Conservation (phyloP, 768 basidiomycete genomes). For the Tylopilus felleus region DNA sequence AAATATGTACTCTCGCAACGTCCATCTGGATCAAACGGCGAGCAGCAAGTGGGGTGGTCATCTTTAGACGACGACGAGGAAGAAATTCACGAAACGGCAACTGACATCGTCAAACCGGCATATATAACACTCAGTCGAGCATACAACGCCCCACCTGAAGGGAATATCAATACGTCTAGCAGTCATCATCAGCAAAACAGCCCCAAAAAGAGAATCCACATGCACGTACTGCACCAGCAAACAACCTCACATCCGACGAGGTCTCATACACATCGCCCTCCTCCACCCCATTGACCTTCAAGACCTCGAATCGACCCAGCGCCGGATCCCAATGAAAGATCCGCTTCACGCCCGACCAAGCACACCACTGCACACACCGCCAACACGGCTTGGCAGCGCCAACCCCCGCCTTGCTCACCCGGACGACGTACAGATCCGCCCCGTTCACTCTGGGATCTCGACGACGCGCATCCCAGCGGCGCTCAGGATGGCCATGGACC, state of each 20-base stretch:
- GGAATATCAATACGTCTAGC: neutral
- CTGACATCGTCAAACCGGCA: neutral
- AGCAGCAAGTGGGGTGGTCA: conserved; percentile 5
- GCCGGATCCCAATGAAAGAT: conserved; percentile 1
- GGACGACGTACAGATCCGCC: conserved; percentile 1
- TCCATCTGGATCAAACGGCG: conserved; percentile 5
- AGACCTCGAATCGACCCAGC: neutral
- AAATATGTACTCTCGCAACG: conserved; percentile 3
- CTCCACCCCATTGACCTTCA: conserved; percentile 1
- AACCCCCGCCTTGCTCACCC: neutral
- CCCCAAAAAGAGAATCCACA: neutral
- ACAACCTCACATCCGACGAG: conserved; percentile 3
- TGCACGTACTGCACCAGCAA: neutral
- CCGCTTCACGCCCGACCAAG: conserved; percentile 4
- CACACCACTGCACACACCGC: conserved; percentile 3
- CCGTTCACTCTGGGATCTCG: neutral
- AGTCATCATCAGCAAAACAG: neutral
- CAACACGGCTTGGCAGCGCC: conserved; percentile 1
- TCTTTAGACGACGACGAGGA: neutral
- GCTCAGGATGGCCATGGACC: neutral
- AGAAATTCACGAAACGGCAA: neutral
- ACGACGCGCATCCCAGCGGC: neutral
- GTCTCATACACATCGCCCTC: neutral
- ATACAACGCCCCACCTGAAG: neutral
- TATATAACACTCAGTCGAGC: neutral